Base-by-base conservation (phyloP, 352 stramenopile genomes). In the Pythium rhizo-oryzae region DNA sequence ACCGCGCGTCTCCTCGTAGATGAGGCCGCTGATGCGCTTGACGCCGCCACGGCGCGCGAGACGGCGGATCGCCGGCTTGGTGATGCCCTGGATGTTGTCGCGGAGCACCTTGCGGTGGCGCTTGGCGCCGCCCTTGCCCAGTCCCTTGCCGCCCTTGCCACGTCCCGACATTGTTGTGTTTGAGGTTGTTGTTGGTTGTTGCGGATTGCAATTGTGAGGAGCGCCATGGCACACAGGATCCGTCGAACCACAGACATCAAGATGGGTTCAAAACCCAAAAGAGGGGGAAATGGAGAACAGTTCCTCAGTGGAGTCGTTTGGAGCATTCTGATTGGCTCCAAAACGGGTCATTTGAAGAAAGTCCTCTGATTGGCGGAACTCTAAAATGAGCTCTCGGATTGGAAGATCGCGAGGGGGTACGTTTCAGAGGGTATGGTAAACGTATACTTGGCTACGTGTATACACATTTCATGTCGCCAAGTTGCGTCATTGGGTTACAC, bases 71-170 rank as follows among this genome's bases (percentile, higher is more conserved):
- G 90, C 90, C 25, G 93, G 93, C 90, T 98, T 99, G 81, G 96
- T 99, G 79, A 98, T 98, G 75, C 96, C 94, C 79, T 98, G 93
- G 90, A 99, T 98, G 82, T 99, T 99, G 80, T 99, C 97, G 68
- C 96, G 93, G 70, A 99, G 87, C 53, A 99, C 94, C 87, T 98
- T 99, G 71, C 94, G 87, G 79, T 99, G 96, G 84, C 95, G 92
- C 90, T 98, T 99, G 73, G 95, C 94, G 72, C 95, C 95, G 78
- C 96, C 94, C 80, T 99, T 98, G 82, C 96, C 96, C 44, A 98
- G 81, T 82, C 94, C 94, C 83, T 98, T 98, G 70, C 92, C 93
- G 87, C 94, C 93, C 85, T 98, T 98, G 74, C 93, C 94, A 78
- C 92, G 89, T 82, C 89, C 89, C 12, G 54, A 61, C 54, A 61